Conservation (phyloP, 2,329 filamentous ascomycete genomes). For the Chaetomium olivaceum region DNA sequence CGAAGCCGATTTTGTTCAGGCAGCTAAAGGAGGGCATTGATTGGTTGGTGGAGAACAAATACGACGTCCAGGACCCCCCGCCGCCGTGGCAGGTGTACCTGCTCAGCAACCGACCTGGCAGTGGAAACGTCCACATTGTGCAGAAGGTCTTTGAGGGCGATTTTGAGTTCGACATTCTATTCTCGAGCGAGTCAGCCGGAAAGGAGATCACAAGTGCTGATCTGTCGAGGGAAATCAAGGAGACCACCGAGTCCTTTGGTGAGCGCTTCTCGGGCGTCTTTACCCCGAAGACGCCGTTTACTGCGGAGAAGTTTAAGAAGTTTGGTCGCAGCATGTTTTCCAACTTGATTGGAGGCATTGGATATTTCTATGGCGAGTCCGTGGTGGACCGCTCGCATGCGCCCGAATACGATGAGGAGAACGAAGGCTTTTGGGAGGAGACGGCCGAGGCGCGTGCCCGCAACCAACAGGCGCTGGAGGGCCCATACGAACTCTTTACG, state of each 20-base stretch:
- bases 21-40: slow-evolving; percentile 55
- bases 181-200: slow-evolving; percentile 72
- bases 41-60: slow-evolving; percentile 48
- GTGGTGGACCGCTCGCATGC: slow-evolving; percentile 89
- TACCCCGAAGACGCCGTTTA: slow-evolving; percentile 73
- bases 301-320: slow-evolving; percentile 67
- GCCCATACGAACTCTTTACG: slow-evolving; percentile 86
- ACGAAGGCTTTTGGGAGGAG: slow-evolving; percentile 94
- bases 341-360: slow-evolving; percentile 89
- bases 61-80: slow-evolving; percentile 63
- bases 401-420: slow-evolving; percentile 91
- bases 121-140: slow-evolving; percentile 81
- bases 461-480: slow-evolving; percentile 69
- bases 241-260: slow-evolving; percentile 67
- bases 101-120: slow-evolving; percentile 65
- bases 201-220: slow-evolving; percentile 59
- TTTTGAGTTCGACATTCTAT: slow-evolving; percentile 93
- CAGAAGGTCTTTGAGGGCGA: slow-evolving; percentile 88
- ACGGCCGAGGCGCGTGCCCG: slow-evolving; percentile 75
- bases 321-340: slow-evolving; percentile 93
- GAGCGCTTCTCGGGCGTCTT: slow-evolving; percentile 74
- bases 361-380: slow-evolving; percentile 89
- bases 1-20: slow-evolving; percentile 57
- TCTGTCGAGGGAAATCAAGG: slow-evolving; percentile 68
- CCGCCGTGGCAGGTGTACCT: slow-evolving; percentile 86